Conservation (phyloP, 2,329 filamentous ascomycete genomes). For the Trichoderma breve region DNA sequence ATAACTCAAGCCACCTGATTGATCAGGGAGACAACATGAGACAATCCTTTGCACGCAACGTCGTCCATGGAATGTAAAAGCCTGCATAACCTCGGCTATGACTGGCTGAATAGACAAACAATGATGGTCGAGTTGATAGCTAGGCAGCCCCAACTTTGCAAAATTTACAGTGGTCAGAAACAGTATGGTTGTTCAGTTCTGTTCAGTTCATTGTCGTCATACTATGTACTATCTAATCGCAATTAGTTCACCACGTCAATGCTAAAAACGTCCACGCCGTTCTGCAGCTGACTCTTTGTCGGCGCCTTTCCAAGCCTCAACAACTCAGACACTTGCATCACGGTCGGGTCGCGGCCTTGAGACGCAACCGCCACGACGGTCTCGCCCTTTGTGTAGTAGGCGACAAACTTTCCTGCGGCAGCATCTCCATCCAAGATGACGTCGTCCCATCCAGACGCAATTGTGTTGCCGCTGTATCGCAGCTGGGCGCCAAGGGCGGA, state of each 20-base stretch:
- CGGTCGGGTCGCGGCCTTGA: slow-evolving; percentile 86
- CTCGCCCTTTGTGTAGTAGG: slow-evolving; percentile 85
- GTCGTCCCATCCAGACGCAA: slow-evolving; percentile 72
- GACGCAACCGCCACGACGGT: slow-evolving; percentile 85
- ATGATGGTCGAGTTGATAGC: too few relatives aligned
- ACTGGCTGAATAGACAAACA: neutral
- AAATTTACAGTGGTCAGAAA: neutral
- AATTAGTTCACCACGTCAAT: neutral
- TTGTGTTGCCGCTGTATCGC: slow-evolving; percentile 87
- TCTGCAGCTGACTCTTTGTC: slow-evolving; percentile 70
- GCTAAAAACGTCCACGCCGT: slow-evolving; percentile 48
- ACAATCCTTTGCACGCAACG: neutral
- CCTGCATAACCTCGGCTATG: neutral
- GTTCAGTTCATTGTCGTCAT: neutral
- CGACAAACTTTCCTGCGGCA: slow-evolving; percentile 77
- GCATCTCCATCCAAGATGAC: slow-evolving; percentile 75
- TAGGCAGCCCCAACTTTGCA: too few relatives aligned
- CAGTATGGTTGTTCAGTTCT: neutral
- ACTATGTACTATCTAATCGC: neutral
- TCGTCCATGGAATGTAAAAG: neutral
- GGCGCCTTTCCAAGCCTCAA: slow-evolving; percentile 84
- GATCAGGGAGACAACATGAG: neutral
- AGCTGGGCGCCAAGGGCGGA: slow-evolving; percentile 86
- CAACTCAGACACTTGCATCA: slow-evolving; percentile 78
- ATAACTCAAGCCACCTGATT: neutral